Conservation (phyloP, 1,139 yeast species). For the Candida sp. region DNA sequence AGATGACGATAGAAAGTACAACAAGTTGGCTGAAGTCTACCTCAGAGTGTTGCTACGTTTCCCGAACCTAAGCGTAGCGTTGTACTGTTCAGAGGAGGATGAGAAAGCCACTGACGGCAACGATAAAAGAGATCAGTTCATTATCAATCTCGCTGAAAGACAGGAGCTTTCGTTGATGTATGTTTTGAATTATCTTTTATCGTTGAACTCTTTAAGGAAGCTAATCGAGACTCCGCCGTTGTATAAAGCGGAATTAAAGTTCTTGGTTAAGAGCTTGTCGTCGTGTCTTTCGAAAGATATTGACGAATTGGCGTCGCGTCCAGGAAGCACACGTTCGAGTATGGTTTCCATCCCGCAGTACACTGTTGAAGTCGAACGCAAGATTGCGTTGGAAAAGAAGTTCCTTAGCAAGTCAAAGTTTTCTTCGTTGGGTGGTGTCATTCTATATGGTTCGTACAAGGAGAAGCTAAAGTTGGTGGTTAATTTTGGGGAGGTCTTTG, state of each 20-base stretch:
- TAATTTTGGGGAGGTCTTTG: slow-evolving; percentile 22
- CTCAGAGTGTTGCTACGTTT: slow-evolving; percentile 28
- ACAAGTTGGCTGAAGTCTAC: slow-evolving; percentile 27
- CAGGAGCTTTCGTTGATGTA: slow-evolving; percentile 40
- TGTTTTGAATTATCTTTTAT: slow-evolving; percentile 29
- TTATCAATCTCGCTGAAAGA: slow-evolving; percentile 22
- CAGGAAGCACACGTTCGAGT: slow-evolving; percentile 28
- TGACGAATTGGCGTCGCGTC: slow-evolving; percentile 27
- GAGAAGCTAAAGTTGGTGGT: slow-evolving; percentile 32
- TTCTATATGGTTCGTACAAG: slow-evolving; percentile 36
- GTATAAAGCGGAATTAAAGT: slow-evolving; percentile 24
- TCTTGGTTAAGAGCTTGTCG: slow-evolving; percentile 25
- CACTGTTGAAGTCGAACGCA: slow-evolving; percentile 7
- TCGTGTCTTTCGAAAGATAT: slow-evolving; percentile 28
- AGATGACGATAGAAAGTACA: slow-evolving; percentile 10
- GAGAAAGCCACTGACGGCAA: slow-evolving; percentile 2
- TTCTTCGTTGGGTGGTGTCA: slow-evolving; percentile 27
- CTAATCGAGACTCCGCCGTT: slow-evolving; percentile 20
- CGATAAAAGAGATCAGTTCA: slow-evolving; percentile 7
- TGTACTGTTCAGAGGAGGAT: slow-evolving; percentile 11
- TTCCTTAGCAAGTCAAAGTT: slow-evolving; percentile 15
- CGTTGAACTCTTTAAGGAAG: slow-evolving; percentile 23
- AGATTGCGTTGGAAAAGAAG: slow-evolving; percentile 13
- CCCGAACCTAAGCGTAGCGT: slow-evolving; percentile 24
- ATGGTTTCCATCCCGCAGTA: slow-evolving; percentile 20